Conservation (phyloP, 2,329 filamentous ascomycete species). For the Trichoderma sp. region DNA sequence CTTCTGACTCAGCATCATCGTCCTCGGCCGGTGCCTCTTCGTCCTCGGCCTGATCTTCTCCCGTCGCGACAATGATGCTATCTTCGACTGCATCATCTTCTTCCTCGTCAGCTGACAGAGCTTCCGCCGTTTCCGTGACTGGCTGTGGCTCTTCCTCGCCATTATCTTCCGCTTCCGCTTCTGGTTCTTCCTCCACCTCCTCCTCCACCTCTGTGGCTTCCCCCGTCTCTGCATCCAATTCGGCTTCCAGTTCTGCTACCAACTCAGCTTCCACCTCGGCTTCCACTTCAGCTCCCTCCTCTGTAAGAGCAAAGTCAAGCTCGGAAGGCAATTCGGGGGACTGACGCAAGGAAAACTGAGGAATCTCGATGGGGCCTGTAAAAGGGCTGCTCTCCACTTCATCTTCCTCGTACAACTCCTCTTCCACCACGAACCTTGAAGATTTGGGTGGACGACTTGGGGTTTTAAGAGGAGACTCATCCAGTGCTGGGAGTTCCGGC, state of each 20-base stretch:
- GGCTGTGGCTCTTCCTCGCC: neutral
- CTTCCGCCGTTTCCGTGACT: neutral
- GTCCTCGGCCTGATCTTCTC: slow-evolving; percentile 9
- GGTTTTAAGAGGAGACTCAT: slow-evolving; percentile 36
- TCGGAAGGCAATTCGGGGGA: slow-evolving; percentile 48
- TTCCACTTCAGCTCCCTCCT: slow-evolving; percentile 34
- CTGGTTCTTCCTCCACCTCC: slow-evolving; percentile 26
- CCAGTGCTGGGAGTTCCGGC: slow-evolving; percentile 26
- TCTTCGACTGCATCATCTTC: slow-evolving; percentile 23
- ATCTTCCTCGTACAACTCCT: slow-evolving; percentile 30
- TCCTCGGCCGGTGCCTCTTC: slow-evolving; percentile 23
- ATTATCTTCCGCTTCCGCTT: slow-evolving; percentile 26
- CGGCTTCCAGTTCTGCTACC: neutral
- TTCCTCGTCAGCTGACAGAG: slow-evolving; percentile 17
- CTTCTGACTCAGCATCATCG: slow-evolving; percentile 25
- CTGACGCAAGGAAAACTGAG: slow-evolving; percentile 48
- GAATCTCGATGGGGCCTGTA: slow-evolving; percentile 37
- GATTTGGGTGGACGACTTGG: slow-evolving; percentile 34
- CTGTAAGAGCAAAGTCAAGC: slow-evolving; percentile 41
- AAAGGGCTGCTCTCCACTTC: slow-evolving; percentile 39
- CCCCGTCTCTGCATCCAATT: slow-evolving; percentile 27
- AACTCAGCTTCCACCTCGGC: neutral
- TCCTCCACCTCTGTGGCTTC: slow-evolving; percentile 28
- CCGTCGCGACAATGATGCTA: slow-evolving; percentile 19
- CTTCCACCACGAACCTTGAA: slow-evolving; percentile 43